phyloP scores from a whole-genome alignment of 495 filamentous ascomycete genomes.

The Penicillium waksmanii region DNA sequence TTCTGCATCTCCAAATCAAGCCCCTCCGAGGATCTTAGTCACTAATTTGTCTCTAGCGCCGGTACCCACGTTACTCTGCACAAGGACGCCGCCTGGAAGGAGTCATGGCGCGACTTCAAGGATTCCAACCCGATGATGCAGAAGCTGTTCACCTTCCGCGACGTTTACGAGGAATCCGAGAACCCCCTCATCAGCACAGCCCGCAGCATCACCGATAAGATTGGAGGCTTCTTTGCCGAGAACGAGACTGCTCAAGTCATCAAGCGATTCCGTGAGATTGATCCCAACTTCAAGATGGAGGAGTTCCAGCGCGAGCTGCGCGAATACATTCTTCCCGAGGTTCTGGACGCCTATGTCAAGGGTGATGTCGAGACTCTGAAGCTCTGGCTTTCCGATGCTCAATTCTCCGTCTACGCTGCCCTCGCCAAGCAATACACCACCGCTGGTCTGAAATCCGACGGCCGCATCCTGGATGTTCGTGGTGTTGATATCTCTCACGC shows the following conservation, averaged over 20 bases:
- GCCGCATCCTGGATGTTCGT: conserved; percentile 90
- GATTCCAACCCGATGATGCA: conserved; percentile 89
- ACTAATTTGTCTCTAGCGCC: conserved; percentile 62
- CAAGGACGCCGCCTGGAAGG: conserved; percentile 95
- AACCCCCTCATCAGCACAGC: conserved; percentile 94
- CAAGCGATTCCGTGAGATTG: conserved; percentile 96
- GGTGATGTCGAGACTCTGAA: conserved; percentile 89
- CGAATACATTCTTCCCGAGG: conserved; percentile 97
- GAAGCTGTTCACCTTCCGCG: conserved; percentile 79
- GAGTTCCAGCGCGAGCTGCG: conserved; percentile 91
- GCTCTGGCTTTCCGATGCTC: conserved; percentile 92
- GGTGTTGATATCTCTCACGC: conserved; percentile 89
- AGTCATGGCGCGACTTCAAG: conserved; percentile 90
- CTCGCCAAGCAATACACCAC: conserved; percentile 92
- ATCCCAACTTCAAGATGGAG: conserved; percentile 92
- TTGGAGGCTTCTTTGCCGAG: conserved; percentile 96
- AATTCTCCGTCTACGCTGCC: conserved; percentile 92
- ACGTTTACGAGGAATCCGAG: conserved; percentile 90
- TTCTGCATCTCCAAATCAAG: neutral
- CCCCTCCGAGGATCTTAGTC: conserved; percentile 1
- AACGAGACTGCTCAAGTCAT: conserved; percentile 97
- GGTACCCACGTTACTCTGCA: conserved; percentile 93
- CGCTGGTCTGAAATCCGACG: conserved; percentile 90
- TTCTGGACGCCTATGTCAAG: conserved; percentile 97
- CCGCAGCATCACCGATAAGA: conserved; percentile 86